These are phyloP conservation scores for Agrocybe chaxingu DNA, from an alignment of 768 basidiomycete species.

Conservation along the genomic window DNA sequence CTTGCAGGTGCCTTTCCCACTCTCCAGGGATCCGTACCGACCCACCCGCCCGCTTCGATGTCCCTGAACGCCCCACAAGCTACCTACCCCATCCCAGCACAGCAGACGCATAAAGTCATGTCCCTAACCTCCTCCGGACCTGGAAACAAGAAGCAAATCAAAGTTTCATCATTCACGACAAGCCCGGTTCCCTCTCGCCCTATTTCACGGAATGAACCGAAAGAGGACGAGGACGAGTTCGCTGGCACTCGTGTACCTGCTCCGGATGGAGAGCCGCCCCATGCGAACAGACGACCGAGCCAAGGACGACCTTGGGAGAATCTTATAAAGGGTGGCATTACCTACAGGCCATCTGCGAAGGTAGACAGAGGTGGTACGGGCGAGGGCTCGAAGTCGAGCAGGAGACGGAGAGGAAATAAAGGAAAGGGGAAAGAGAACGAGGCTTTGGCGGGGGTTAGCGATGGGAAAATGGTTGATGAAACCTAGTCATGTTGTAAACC, in stretches of 20 bases:
- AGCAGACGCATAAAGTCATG: constrained; percentile 53
- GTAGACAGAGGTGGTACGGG: constrained; percentile 4
- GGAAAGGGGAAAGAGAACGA: constrained; percentile 9
- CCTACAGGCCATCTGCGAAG: constrained; percentile 31
- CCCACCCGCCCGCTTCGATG: constrained; percentile 9
- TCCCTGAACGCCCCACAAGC: constrained; percentile 4
- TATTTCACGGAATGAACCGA: constrained; percentile 26
- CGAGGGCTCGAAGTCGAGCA: not conserved
- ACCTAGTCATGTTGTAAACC: too few relatives aligned
- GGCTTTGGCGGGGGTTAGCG: not conserved
- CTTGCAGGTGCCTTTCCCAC: constrained; percentile 63
- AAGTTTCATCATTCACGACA: constrained; percentile 50
- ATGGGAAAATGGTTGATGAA: not conserved
- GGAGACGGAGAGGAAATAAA: constrained; percentile 4
- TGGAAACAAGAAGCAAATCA: constrained; percentile 44
- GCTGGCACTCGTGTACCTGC: constrained; percentile 29
- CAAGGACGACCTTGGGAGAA: constrained; percentile 43
- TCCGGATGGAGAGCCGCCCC: constrained; percentile 36
- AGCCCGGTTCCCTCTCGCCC: constrained; percentile 33
- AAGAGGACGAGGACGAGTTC: constrained; percentile 28
- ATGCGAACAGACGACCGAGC: constrained; percentile 25
- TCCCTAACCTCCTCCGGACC: constrained; percentile 42
- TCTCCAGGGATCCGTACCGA: constrained; percentile 26
- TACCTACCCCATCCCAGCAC: constrained; percentile 19
- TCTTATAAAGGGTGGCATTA: constrained; percentile 25